A percentile compares a stretch with the other conserved stretches of the same genome.
Evolutionary conservation across 495 filamentous ascomycete species (phyloP).

Genomic region (Talaromyces adpressus): DNA sequence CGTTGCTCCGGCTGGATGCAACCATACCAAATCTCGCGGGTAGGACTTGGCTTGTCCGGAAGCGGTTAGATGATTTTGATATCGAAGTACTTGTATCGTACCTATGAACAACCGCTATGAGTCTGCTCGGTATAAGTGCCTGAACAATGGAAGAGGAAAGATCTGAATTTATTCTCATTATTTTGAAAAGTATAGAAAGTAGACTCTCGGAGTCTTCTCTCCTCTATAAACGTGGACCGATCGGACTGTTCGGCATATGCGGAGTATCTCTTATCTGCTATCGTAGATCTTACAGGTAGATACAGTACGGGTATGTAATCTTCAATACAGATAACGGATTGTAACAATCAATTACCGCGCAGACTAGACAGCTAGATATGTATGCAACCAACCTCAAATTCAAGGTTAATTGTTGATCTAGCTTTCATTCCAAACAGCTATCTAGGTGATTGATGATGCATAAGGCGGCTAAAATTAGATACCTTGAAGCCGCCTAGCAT

Average conservation of each 20-base stretch:
- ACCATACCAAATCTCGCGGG: not conserved
- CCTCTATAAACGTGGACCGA: not conserved
- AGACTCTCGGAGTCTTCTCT: not conserved
- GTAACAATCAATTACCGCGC: not conserved
- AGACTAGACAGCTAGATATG: not conserved
- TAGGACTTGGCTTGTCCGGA: not conserved
- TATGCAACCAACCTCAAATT: not conserved
- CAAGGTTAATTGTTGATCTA: not conserved
- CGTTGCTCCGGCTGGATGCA: slow-evolving; percentile 6
- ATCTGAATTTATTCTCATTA: not conserved
- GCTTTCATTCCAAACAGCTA: not conserved
- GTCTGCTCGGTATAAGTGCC: not conserved
- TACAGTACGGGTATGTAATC: not conserved
- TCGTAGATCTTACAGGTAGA: not conserved
- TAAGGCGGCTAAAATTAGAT: not conserved
- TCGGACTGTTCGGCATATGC: slow-evolving; percentile 1
- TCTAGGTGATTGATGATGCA: not conserved
- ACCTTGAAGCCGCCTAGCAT: not conserved
- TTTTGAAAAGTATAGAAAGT: not conserved
- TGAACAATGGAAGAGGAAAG: not conserved
- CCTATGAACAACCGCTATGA: not conserved
- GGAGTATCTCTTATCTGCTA: not conserved
- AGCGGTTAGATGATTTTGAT: slow-evolving; percentile 1
- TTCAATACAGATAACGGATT: not conserved
- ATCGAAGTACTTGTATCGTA: not conserved